Conservation (phyloP, 768 basidiomycete species). For the Auricularia sp. region DNA sequence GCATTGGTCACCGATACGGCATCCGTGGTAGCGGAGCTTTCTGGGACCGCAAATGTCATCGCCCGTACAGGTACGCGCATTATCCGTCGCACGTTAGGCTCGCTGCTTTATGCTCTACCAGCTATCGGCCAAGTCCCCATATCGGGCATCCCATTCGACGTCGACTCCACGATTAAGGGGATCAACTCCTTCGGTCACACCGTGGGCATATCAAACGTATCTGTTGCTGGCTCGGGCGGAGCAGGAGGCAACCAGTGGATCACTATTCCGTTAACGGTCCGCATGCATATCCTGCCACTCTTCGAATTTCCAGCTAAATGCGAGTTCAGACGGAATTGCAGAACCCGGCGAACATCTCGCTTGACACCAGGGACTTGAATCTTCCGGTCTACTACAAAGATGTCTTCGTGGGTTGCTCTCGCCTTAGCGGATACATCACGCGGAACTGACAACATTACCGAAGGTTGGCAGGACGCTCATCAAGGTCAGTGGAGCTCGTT, state of each 20-base stretch:
- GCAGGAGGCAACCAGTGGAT: conserved; percentile 51
- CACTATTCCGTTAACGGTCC: conserved; percentile 38
- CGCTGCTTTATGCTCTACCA: neutral
- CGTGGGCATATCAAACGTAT: conserved; percentile 45
- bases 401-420: conserved; percentile 19
- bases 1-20: conserved; percentile 45
- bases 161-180: conserved; percentile 48
- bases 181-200: conserved; percentile 49
- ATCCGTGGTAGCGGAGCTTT: conserved; percentile 37
- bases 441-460: conserved; percentile 4
- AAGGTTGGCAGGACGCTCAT: conserved; percentile 51
- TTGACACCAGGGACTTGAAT: conserved; percentile 46
- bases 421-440: neutral
- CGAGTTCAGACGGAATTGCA: conserved; percentile 32
- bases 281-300: neutral
- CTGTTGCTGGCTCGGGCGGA: conserved; percentile 57
- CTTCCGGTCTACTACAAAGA: conserved; percentile 51
- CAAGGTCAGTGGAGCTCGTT: conserved; percentile 29
- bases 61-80: conserved; percentile 33
- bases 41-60: conserved; percentile 47
- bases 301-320: neutral
- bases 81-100: too few relatives aligned
- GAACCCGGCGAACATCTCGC: conserved; percentile 61
- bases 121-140: conserved; percentile 60
- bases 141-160: conserved; percentile 51